Evolutionary conservation across 106 monocot species (phyloP).

Genomic region (Acanthochlamys bracteata): DNA sequence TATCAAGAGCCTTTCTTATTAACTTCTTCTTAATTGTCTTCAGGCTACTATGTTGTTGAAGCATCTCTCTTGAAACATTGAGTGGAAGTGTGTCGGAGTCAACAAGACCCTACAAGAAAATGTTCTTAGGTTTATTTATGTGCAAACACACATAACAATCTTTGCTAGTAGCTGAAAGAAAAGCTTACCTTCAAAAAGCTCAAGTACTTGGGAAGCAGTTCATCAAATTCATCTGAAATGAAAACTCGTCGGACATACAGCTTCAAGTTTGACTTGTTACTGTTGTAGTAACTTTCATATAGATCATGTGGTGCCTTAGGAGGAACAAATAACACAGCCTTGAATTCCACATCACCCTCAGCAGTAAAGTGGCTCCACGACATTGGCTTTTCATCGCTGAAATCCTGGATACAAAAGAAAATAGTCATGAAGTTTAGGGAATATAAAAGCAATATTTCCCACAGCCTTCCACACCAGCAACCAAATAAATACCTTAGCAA

Average conservation of each 20-base stretch:
- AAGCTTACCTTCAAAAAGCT: constrained; percentile 78
- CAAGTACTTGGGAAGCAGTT: constrained; percentile 93
- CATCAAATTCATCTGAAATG: constrained; percentile 97
- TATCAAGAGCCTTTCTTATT: constrained; percentile 96
- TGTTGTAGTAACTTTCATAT: constrained; percentile 97
- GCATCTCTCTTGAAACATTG: constrained; percentile 95
- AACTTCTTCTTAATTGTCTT: constrained; percentile 97
- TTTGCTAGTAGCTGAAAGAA: not conserved
- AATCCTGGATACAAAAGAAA: constrained; percentile 49
- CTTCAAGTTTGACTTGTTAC: constrained; percentile 82
- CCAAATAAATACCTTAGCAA: constrained; percentile 57
- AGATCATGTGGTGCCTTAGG: constrained; percentile 97
- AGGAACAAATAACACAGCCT: constrained; percentile 89
- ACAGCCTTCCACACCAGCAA: not conserved
- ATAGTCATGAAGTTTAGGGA: not conserved
- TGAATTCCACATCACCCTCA: constrained; percentile 99
- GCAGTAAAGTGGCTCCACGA: constrained; percentile 92
- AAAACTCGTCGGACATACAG: constrained; percentile 95
- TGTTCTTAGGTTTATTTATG: not conserved
- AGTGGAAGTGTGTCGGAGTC: constrained; percentile 95
- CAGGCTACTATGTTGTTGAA: constrained; percentile 91
- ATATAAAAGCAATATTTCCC: not conserved
- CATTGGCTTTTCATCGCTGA: constrained; percentile 82
- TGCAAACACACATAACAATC: not conserved
- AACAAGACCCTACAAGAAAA: constrained; percentile 68